Conservation (phyloP, 192 early-diverging fungal genomes). For the Podila verticillata region DNA sequence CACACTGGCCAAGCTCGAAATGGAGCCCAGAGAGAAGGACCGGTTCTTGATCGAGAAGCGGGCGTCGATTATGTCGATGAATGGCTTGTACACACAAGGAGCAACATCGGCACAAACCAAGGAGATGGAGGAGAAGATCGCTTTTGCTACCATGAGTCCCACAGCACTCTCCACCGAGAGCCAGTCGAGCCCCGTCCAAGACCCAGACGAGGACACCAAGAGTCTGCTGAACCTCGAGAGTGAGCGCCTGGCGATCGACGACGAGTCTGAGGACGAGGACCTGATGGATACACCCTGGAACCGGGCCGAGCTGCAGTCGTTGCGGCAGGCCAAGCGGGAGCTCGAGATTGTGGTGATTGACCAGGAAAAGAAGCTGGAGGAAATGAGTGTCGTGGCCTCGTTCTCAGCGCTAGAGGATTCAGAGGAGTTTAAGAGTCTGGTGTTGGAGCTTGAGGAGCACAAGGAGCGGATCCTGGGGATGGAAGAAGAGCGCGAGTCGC, state of each 20-base stretch:
- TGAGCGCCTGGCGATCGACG: slow-evolving; percentile 22
- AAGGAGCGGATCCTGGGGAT: slow-evolving; percentile 32
- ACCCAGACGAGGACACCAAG: neutral
- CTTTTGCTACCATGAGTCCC: neutral
- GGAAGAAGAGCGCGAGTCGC: slow-evolving; percentile 37
- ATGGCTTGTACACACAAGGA: slow-evolving; percentile 11
- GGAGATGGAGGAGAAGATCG: neutral
- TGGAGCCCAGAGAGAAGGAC: slow-evolving; percentile 26
- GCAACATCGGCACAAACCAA: too few relatives aligned
- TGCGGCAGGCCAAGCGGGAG: slow-evolving; percentile 56
- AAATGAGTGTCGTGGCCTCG: slow-evolving; percentile 5
- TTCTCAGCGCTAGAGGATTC: slow-evolving; percentile 28
- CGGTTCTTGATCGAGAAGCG: slow-evolving; percentile 46
- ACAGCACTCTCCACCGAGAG: neutral
- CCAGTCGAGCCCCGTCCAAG: neutral
- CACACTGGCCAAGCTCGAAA: slow-evolving; percentile 50
- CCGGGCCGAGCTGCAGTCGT: slow-evolving; percentile 49
- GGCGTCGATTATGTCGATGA: slow-evolving; percentile 34
- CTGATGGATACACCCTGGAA: slow-evolving; percentile 49
- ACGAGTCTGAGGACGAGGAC: slow-evolving; percentile 28
- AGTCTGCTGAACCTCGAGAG: slow-evolving; percentile 22
- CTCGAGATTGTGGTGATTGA: slow-evolving; percentile 63
- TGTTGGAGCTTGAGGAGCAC: slow-evolving; percentile 36
- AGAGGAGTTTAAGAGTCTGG: slow-evolving; percentile 26
- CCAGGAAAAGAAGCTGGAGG: slow-evolving; percentile 56